Evolutionary conservation across 2,329 filamentous ascomycete species (phyloP), one percentile per base, ranked within the genome.

Genomic region (Trichoderma sp.): DNA sequence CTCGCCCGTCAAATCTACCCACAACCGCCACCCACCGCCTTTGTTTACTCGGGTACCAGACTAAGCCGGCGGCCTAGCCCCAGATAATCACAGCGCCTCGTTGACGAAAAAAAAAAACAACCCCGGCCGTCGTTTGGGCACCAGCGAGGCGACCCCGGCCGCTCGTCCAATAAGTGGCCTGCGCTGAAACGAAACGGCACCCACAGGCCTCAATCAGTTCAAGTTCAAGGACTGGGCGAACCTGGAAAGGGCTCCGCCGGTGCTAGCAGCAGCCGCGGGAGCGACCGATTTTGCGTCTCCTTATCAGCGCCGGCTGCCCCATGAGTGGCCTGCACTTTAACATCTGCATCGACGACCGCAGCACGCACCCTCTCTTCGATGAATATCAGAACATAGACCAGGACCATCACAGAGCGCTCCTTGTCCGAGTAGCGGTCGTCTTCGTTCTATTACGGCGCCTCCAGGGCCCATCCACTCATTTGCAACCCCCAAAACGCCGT

Each of bases 311-410:
- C 70, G 53, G 56, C 68, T 75, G 72, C 73, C 76, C 75, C 82
- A 86, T 86, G 84, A 84, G 81, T 75, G 79, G 78, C 74, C 81
- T 81, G 75, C 80, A 84, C 71, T 75, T 85, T 70, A 79, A 80
- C 76, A 78, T 84, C 72, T 86, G 84, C 76, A 80, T 81, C 75
- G 77, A 80, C 73, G 81, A 83, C 77, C 80, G 82, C 74, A 82
- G 79, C 75, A 81, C 82, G 74, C 79, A 78, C 77, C 74, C 80
- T 77, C 78, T 85, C 75, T 78, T 83, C 72, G 75, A 84, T 79
- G 81, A 85, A 72, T 78, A 81, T 70, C 78, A 78, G 72, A 80
- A 80, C 72, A 75, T 83, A 72, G 80, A 79, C 70, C 79, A 76
- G 72, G 71, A 74, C 73, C 75, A 80, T 72, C 73, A 80, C 75